A percentile compares a stretch with the other conserved stretches of the same genome.
Conservation (phyloP, 805 yeast genomes). For the Ogataea nitratoaversa region DNA sequence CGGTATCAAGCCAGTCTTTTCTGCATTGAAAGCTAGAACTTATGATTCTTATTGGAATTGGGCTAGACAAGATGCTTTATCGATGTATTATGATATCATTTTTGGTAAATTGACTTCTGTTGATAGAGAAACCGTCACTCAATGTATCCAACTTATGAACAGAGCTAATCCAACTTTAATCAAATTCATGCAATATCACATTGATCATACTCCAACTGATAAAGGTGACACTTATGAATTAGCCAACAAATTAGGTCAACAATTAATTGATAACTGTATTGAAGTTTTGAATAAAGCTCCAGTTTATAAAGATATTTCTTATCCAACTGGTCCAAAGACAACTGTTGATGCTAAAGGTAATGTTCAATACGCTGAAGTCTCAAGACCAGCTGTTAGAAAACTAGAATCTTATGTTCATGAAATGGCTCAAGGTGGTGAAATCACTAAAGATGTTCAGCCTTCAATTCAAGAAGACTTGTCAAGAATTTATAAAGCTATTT, state of each 20-base stretch:
- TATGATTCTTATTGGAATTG: conserved; percentile 99
- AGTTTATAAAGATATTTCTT: conserved; percentile 90
- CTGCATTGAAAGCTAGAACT: conserved; percentile 88
- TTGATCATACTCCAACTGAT: conserved; percentile 76
- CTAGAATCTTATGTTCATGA: conserved; percentile 92
- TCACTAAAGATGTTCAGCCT: conserved; percentile 68
- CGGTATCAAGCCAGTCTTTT: conserved; percentile 87
- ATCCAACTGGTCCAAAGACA: conserved; percentile 95
- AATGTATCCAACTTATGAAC: conserved; percentile 96
- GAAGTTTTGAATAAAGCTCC: conserved; percentile 78
- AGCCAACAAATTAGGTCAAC: conserved; percentile 86
- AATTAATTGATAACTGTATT: conserved; percentile 91
- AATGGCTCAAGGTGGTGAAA: conserved; percentile 92
- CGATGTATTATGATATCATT: conserved; percentile 92
- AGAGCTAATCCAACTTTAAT: conserved; percentile 90
- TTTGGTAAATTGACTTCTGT: conserved; percentile 88
- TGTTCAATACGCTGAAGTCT: conserved; percentile 75
- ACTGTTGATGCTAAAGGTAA: conserved; percentile 84
- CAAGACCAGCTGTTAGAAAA: conserved; percentile 88
- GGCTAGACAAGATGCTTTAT: conserved; percentile 96
- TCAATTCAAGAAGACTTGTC: conserved; percentile 82
- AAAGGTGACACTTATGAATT: conserved; percentile 91
- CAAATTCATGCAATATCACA: conserved; percentile 93
- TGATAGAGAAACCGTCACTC: conserved; percentile 93
- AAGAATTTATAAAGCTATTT: conserved; percentile 74